Percentiles rank a stretch among this genome's conserved stretches.
phyloP scores from a whole-genome alignment of 2,329 filamentous ascomycete species.

The Pseudovirgaria hyperparasitica region DNA sequence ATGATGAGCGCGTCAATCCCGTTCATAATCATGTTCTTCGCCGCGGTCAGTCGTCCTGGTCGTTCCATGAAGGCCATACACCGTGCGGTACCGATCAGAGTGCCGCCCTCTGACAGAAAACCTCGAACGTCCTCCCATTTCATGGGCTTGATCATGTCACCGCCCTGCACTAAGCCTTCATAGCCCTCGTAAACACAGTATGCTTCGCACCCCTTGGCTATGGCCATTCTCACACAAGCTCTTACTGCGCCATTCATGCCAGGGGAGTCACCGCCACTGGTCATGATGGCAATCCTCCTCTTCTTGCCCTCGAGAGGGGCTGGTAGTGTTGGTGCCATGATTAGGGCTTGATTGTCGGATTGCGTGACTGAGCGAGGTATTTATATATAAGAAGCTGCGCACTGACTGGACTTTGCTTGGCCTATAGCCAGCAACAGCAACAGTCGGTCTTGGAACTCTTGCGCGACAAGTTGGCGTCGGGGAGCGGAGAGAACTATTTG shows the following conservation, averaged over 20 bases:
- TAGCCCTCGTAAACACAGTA: constrained; percentile 72
- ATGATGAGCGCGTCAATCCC: constrained; percentile 95
- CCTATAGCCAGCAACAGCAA: too few relatives aligned
- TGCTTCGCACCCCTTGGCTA: constrained; percentile 51
- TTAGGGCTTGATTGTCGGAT: too few relatives aligned
- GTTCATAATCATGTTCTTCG: constrained; percentile 85
- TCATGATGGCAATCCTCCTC: constrained; percentile 76
- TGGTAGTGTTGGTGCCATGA: constrained; percentile 15
- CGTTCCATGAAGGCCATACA: constrained; percentile 89
- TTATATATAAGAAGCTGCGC: too few relatives aligned
- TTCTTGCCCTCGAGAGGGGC: constrained; percentile 33
- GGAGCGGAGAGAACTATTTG: too few relatives aligned
- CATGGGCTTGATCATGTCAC: constrained; percentile 77
- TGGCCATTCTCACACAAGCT: constrained; percentile 81
- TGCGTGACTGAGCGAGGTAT: too few relatives aligned
- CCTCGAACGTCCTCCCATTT: constrained; percentile 89
- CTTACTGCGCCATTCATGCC: constrained; percentile 91
- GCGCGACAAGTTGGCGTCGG: constrained; percentile 32
- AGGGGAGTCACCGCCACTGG: constrained; percentile 84
- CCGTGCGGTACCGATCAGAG: constrained; percentile 86
- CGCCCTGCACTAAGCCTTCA: constrained; percentile 83
- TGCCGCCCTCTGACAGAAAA: constrained; percentile 87
- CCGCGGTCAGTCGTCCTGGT: constrained; percentile 66
- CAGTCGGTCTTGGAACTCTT: constrained; percentile 36
- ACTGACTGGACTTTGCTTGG: too few relatives aligned